These are phyloP conservation scores for Prunus mume DNA, from an alignment of 306 rosid genomes.

Conservation along the genomic window DNA sequence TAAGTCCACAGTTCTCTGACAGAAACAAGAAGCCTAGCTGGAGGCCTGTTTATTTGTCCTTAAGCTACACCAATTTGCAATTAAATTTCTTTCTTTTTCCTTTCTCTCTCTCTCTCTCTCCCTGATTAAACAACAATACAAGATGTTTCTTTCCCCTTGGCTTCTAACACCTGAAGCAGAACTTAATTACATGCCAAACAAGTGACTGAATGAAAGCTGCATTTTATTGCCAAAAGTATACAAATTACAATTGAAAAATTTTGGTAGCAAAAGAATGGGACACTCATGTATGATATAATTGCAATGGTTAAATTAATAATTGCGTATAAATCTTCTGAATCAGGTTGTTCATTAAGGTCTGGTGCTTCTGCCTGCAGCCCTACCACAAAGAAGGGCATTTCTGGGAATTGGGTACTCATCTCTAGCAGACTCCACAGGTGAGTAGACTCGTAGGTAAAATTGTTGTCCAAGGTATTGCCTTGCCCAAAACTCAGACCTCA, in stretches of 20 bases:
- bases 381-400: constrained; percentile 93
- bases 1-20: background rate
- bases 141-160: background rate
- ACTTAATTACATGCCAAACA: background rate
- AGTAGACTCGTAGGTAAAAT: constrained; percentile 78
- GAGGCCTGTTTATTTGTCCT: constrained; percentile 4
- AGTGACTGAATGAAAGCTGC: background rate
- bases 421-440: constrained; percentile 60
- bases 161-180: constrained; percentile 1
- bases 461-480: constrained; percentile 93
- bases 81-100: background rate
- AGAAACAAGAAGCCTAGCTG: background rate
- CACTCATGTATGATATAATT: background rate
- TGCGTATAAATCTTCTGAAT: background rate
- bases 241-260: background rate
- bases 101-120: background rate
- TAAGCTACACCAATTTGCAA: background rate
- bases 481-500: constrained; percentile 83
- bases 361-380: constrained; percentile 51
- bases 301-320: background rate
- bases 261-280: constrained; percentile 30
- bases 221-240: background rate
- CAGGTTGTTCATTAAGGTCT: constrained; percentile 21
- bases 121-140: background rate
- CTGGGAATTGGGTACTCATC: constrained; percentile 83